These are phyloP conservation scores for Hypoxylon sp. DNA, from an alignment of 2,329 filamentous ascomycete species.

Conservation along the genomic window DNA sequence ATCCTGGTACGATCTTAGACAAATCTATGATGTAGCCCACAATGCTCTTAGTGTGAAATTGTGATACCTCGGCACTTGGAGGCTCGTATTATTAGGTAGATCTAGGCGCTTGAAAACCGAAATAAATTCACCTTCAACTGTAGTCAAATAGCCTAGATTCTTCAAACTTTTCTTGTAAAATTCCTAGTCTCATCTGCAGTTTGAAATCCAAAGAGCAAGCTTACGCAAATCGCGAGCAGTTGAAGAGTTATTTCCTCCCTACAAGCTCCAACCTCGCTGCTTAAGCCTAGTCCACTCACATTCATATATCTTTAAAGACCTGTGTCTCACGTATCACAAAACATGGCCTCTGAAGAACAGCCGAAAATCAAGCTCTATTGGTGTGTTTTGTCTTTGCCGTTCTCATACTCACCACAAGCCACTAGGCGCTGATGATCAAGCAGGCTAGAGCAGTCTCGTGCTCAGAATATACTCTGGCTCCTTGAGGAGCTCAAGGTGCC, in stretches of 20 bases:
- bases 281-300: not conserved
- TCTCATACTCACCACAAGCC: not conserved
- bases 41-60: conserved; percentile 14
- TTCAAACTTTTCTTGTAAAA: not conserved
- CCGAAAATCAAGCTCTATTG: conserved; percentile 76
- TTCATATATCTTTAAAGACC: not conserved
- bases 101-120: not conserved
- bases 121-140: not conserved
- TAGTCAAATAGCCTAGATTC: not conserved
- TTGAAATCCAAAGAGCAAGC: not conserved
- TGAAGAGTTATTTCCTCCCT: not conserved
- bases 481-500: conserved; percentile 84
- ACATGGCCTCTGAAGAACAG: conserved; percentile 54
- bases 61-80: conserved; percentile 34
- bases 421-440: conserved; percentile 33
- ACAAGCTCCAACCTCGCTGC: not conserved
- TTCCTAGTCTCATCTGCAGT: not conserved
- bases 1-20: not conserved
- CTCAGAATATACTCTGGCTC: conserved; percentile 88
- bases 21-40: conserved; percentile 35
- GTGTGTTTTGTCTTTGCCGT: conserved; percentile 57
- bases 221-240: not conserved
- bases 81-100: conserved; percentile 4
- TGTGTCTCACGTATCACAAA: conserved; percentile 9
- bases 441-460: conserved; percentile 87